phyloP scores from a whole-genome alignment of 176 grass and related monocot species.

The Oryza australiensis region DNA sequence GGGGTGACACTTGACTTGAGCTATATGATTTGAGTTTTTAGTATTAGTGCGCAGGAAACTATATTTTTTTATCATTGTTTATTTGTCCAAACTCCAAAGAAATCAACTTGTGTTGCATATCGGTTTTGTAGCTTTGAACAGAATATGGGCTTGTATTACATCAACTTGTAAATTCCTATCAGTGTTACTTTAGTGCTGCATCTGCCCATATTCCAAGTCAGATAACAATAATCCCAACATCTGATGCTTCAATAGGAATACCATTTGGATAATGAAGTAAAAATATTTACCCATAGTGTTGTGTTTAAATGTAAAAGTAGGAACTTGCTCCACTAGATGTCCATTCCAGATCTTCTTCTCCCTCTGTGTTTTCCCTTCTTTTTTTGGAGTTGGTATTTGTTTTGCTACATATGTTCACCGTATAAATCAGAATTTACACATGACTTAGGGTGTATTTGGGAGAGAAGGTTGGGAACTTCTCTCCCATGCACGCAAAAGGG shows the following conservation, averaged over 20 bases:
- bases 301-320: not conserved
- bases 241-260: not conserved
- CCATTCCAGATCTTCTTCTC: too few species aligned
- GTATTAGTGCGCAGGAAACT: not conserved
- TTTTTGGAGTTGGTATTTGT: not conserved
- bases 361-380: too few species aligned
- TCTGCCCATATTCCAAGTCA: not conserved
- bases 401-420: not conserved
- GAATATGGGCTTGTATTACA: not conserved
- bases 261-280: not conserved
- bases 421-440: not conserved
- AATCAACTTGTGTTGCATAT: not conserved
- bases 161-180: not conserved
- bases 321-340: not conserved
- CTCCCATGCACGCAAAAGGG: too few species aligned
- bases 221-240: not conserved
- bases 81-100: not conserved
- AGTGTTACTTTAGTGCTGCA: not conserved
- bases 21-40: not conserved
- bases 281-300: not conserved
- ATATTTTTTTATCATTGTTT: not conserved
- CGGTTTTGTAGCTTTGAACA: slow-evolving; percentile 12
- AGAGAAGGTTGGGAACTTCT: too few species aligned
- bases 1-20: not conserved
- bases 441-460: too few species aligned